A percentile compares a stretch with the other conserved stretches of the same genome.
Conservation (phyloP, 2,329 filamentous ascomycete genomes). For the Cladorrhinum sp. region DNA sequence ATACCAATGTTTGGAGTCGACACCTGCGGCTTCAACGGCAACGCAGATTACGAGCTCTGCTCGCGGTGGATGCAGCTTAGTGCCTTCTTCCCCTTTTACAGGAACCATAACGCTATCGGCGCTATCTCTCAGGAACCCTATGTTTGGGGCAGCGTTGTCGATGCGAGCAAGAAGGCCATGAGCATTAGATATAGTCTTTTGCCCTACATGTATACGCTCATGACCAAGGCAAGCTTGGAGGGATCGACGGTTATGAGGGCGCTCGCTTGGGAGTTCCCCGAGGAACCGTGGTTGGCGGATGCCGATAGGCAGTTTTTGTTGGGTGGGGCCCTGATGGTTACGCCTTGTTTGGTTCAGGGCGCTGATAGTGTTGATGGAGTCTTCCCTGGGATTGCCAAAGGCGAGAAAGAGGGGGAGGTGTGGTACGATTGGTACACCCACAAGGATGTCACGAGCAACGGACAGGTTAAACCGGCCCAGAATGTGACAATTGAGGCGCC, state of each 20-base stretch:
- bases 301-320: constrained; percentile 71
- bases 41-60: constrained; percentile 67
- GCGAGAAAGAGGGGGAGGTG: constrained; percentile 50
- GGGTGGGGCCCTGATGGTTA: constrained; percentile 62
- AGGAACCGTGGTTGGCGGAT: constrained; percentile 64
- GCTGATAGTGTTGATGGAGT: constrained; percentile 61
- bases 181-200: constrained; percentile 67
- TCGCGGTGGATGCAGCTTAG: constrained; percentile 56
- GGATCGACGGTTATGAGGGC: constrained; percentile 72
- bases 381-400: constrained; percentile 61
- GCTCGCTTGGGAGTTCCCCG: constrained; percentile 70
- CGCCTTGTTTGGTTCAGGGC: constrained; percentile 63
- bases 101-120: constrained; percentile 68
- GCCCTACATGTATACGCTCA: constrained; percentile 73
- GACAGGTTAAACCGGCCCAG: constrained; percentile 30
- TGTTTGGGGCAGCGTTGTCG: constrained; percentile 62
- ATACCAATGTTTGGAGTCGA: constrained; percentile 75
- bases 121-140: constrained; percentile 69
- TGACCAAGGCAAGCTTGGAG: constrained; percentile 62
- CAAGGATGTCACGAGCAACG: constrained; percentile 43
- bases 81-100: constrained; percentile 76
- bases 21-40: constrained; percentile 67
- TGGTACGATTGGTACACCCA: constrained; percentile 85
- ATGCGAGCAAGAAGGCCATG: constrained; percentile 66
- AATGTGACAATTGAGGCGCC: constrained; percentile 42